A percentile compares a stretch with the other conserved stretches of the same genome.
phyloP scores from a whole-genome alignment of 2,329 filamentous ascomycete species.

The Botryotinia globosa region DNA sequence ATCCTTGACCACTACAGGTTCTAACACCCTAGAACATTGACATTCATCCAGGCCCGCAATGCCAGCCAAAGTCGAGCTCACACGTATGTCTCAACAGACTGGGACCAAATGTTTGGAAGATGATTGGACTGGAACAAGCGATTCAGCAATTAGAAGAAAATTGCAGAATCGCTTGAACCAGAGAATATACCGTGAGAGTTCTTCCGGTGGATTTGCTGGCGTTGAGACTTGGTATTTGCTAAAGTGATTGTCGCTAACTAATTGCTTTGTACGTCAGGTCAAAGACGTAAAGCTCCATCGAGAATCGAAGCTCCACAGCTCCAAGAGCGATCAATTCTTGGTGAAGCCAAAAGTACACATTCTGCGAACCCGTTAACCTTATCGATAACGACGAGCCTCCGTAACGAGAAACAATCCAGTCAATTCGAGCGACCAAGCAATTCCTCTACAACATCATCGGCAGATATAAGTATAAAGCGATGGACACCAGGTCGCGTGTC shows the following conservation, averaged over 20 bases:
- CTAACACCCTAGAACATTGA: neutral
- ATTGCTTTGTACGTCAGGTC: neutral
- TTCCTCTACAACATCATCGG: neutral
- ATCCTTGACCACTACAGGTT: neutral
- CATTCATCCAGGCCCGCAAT: neutral
- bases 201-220: neutral
- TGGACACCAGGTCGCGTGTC: neutral
- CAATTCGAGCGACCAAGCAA: neutral
- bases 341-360: neutral
- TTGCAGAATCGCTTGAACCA: constrained; percentile 48
- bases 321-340: neutral
- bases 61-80: neutral
- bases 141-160: constrained; percentile 43
- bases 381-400: neutral
- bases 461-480: neutral
- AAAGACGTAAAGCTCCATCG: neutral
- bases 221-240: neutral
- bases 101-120: constrained; percentile 43
- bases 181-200: constrained; percentile 44
- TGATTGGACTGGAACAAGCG: constrained; percentile 47
- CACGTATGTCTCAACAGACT: neutral
- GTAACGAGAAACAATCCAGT: neutral
- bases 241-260: constrained; percentile 11
- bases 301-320: neutral
- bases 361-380: neutral